Percentiles rank a stretch among this genome's conserved stretches.
Conservation (phyloP, 495 filamentous ascomycete genomes). For the Neurospora discreta region DNA sequence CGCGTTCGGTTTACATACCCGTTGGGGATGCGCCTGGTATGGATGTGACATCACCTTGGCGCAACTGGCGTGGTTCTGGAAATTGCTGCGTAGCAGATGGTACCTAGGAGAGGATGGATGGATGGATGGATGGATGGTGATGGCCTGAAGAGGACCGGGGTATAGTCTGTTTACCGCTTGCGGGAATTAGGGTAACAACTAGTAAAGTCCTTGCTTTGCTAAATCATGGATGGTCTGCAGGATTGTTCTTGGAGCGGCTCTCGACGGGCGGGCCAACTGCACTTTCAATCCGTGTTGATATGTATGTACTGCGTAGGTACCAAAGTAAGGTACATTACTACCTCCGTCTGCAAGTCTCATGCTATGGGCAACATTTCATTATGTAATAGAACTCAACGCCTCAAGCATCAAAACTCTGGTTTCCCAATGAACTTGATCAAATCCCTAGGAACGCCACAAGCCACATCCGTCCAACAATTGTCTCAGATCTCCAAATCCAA, state of each 20-base stretch:
- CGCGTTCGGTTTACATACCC: neutral
- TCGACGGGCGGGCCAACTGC: neutral
- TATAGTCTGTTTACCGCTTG: too few species aligned
- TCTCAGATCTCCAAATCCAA: neutral
- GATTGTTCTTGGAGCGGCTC: neutral
- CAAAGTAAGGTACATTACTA: too few species aligned
- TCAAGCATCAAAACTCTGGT: neutral
- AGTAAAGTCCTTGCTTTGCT: neutral
- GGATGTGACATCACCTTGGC: neutral
- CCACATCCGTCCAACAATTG: neutral
- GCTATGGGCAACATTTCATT: neutral
- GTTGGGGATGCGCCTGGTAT: neutral
- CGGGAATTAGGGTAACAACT: too few species aligned
- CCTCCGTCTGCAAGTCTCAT: neutral
- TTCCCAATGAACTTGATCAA: neutral
- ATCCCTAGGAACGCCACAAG: neutral
- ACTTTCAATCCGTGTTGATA: neutral
- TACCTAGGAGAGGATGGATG: neutral
- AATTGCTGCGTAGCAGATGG: neutral
- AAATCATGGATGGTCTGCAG: neutral
- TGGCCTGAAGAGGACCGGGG: neutral
- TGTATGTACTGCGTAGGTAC: too few species aligned
- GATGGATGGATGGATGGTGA: neutral
- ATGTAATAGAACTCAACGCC: neutral
- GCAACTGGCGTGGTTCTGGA: neutral